Conservation (phyloP, 2,329 filamentous ascomycete genomes). For the Colletotrichum sp. region DNA sequence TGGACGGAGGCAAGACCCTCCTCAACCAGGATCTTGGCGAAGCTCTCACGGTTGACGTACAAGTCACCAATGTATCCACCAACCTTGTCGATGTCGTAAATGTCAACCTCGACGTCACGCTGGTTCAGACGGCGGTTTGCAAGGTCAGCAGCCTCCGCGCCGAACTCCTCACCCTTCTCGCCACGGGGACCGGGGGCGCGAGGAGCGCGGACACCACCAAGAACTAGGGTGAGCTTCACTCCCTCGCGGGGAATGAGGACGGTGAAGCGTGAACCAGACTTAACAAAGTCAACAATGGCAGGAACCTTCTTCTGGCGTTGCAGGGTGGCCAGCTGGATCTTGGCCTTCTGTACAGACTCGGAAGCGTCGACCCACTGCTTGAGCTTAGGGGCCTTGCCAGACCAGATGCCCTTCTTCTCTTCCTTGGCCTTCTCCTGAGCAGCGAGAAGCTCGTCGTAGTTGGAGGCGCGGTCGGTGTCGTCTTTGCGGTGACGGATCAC, state of each 20-base stretch:
- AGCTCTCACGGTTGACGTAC: conserved; percentile 93
- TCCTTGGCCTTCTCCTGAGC: conserved; percentile 85
- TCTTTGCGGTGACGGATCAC: conserved; percentile 96
- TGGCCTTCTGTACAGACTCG: conserved; percentile 92
- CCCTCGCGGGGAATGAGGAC: conserved; percentile 91
- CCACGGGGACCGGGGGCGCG: conserved; percentile 79
- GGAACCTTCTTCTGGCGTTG: conserved; percentile 92
- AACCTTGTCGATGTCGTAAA: conserved; percentile 93
- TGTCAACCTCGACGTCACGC: conserved; percentile 93
- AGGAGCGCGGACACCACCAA: conserved; percentile 90
- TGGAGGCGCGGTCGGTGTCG: conserved; percentile 89
- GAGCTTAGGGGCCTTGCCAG: conserved; percentile 81
- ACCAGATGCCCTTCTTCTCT: conserved; percentile 94
- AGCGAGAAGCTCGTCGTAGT: conserved; percentile 87
- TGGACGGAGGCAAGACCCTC: conserved; percentile 94
- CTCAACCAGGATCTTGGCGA: conserved; percentile 90
- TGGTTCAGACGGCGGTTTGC: conserved; percentile 89
- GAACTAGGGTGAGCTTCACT: conserved; percentile 91
- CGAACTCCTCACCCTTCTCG: conserved; percentile 88
- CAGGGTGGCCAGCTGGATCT: conserved; percentile 86
- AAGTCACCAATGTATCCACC: conserved; percentile 96
- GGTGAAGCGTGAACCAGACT: conserved; percentile 94
- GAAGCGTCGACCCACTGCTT: conserved; percentile 90
- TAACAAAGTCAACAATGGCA: conserved; percentile 95
- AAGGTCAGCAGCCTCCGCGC: conserved; percentile 91